Evolutionary conservation across 169 alveolate genomes (phyloP), one percentile per base, ranked within the genome.

Genomic region (Condylostoma magnum): DNA sequence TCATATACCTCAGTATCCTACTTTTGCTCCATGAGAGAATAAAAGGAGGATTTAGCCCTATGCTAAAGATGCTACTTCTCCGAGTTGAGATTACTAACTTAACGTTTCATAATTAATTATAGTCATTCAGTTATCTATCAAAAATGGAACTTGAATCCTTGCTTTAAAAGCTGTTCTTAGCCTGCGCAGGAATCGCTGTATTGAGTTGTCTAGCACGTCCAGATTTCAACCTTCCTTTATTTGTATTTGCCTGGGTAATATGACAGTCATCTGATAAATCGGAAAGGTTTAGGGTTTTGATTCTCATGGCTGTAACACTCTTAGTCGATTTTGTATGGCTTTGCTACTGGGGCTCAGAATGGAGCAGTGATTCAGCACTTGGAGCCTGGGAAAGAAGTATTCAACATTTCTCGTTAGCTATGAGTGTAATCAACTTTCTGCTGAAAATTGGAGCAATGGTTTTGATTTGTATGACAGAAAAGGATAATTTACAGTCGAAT

Each of bases 321-420:
- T 28, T 67, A 1, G 76, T 67, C 34, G 76, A 67, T 50, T 67
- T 67, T 31, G 38, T 67, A 28, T 67, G 76, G 76, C 65, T 67
- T 15, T 67, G 60, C 34, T 67, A 67, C 50, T 67, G 76, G 76
- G 76, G 76, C 27, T 48, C 66, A 18, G 60, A 18, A 22, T 67
- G 60, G 48, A 33, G 48, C 20, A 33, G 36, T 20, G 54, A 63
- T 43, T 31, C 3, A 25, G 76, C 46, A 30, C 31, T 33, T 15
- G 76, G 76, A 28, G 10, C 18, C 18, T 67, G 76, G 76, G 76
- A 67, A 50, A 8, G 41, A 20, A 65, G 76, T 48, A 36, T 67
- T 20, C 76, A 67, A 33, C 76, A 67, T 34, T 67, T 67, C 36
- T 47, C 38, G 1, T 31, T 67, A n/a, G 65, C 65, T 4, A 10